Percentiles rank a stretch among this genome's conserved stretches.
phyloP scores from a whole-genome alignment of 73 alveolate species.

The Paramecium primaurelia region DNA sequence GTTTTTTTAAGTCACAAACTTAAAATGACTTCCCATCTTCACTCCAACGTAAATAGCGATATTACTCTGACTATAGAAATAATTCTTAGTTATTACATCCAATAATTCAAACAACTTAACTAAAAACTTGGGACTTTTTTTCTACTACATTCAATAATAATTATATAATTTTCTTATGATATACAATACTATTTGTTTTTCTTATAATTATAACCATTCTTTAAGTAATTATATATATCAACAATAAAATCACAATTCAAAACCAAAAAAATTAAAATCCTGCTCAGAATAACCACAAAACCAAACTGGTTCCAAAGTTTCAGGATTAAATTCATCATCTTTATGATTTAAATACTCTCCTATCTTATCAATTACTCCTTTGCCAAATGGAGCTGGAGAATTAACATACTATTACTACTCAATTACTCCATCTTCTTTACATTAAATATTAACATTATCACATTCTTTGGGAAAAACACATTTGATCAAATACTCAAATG shows the following conservation, averaged over 20 bases:
- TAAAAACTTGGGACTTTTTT: slow-evolving; percentile 27
- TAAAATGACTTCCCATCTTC: background rate
- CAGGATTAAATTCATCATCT: background rate
- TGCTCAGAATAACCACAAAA: background rate
- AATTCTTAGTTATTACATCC: background rate
- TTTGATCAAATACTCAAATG: background rate
- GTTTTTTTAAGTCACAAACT: background rate
- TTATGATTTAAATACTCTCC: background rate
- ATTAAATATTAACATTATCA: background rate
- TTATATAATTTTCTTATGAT: background rate
- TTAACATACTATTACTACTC: background rate
- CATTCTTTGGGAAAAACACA: background rate
- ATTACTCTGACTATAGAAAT: background rate
- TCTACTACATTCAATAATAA: slow-evolving; percentile 10
- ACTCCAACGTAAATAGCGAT: background rate
- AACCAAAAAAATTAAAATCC: background rate
- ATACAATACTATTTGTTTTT: background rate
- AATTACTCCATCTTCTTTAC: background rate
- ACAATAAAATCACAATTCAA: background rate
- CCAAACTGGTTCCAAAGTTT: background rate
- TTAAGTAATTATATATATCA: background rate
- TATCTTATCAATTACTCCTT: background rate
- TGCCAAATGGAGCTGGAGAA: background rate
- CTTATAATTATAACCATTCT: background rate
- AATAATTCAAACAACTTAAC: background rate